phyloP scores from a whole-genome alignment of 2,329 filamentous ascomycete species.

The Trichothecium sympodiale region DNA sequence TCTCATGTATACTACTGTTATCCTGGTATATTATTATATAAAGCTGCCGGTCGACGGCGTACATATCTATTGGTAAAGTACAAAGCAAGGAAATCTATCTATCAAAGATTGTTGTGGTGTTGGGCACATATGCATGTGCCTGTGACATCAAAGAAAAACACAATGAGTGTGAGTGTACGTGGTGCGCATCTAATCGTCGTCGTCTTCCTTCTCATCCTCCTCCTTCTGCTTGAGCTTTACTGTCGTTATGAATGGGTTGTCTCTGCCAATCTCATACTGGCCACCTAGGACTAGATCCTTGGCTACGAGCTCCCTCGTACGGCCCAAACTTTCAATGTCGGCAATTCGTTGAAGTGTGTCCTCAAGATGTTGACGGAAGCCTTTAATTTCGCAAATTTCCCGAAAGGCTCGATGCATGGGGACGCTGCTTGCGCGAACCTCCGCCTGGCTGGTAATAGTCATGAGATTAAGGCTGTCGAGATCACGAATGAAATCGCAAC shows the following conservation, averaged over 20 bases:
- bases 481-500: conserved; percentile 83
- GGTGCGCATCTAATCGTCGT: background rate
- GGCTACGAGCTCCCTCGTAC: conserved; percentile 89
- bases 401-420: conserved; percentile 92
- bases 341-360: conserved; percentile 73
- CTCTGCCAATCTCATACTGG: conserved; percentile 55
- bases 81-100: no score
- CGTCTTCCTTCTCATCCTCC: conserved; percentile 12
- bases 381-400: conserved; percentile 64
- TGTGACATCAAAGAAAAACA: no score
- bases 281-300: conserved; percentile 86
- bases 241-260: conserved; percentile 18
- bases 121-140: no score
- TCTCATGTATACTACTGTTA: no score
- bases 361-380: conserved; percentile 75
- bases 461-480: conserved; percentile 95
- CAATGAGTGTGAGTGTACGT: no score
- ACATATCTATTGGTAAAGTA: no score
- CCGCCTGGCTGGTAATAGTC: conserved; percentile 77
- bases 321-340: conserved; percentile 86
- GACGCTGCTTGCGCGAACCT: conserved; percentile 85
- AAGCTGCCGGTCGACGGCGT: no score
- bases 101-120: no score
- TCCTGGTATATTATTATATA: no score
- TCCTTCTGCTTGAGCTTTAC: conserved; percentile 32